Percentiles rank a stretch among this genome's conserved stretches.
Evolutionary conservation across 2,329 filamentous ascomycete species (phyloP).

Genomic region (Botrytis sinoallii): DNA sequence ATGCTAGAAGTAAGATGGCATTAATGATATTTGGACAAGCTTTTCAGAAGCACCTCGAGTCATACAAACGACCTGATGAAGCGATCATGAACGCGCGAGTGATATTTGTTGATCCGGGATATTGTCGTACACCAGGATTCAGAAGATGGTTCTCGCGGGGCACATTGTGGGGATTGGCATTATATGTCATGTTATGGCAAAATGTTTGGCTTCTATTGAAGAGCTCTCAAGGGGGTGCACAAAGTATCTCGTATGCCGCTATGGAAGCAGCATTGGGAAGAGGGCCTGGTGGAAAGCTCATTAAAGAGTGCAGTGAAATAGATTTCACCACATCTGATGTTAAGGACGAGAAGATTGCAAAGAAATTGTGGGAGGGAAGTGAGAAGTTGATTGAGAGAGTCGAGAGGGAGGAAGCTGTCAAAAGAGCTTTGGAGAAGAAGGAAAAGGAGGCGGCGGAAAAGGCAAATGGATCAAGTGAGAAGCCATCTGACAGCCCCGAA

Average conservation of each 20-base stretch:
- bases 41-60: slow-evolving; percentile 87
- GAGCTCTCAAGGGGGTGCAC: slow-evolving; percentile 76
- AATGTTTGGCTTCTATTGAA: slow-evolving; percentile 88
- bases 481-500: slow-evolving; percentile 35
- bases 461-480: slow-evolving; percentile 27
- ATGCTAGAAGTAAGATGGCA: slow-evolving; percentile 69
- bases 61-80: slow-evolving; percentile 80
- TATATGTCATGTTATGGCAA: slow-evolving; percentile 76
- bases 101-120: slow-evolving; percentile 82
- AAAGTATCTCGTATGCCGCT: slow-evolving; percentile 79
- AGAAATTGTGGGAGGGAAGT: slow-evolving; percentile 86
- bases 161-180: slow-evolving; percentile 70
- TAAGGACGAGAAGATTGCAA: slow-evolving; percentile 72
- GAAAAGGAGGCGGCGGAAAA: slow-evolving; percentile 39
- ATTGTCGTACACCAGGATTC: slow-evolving; percentile 80
- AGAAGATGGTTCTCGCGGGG: slow-evolving; percentile 84
- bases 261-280: slow-evolving; percentile 75
- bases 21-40: slow-evolving; percentile 85
- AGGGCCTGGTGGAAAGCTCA: slow-evolving; percentile 63
- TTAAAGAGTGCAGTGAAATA: slow-evolving; percentile 86
- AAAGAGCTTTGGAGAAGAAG: slow-evolving; percentile 41
- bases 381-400: slow-evolving; percentile 77
- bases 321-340: slow-evolving; percentile 71
- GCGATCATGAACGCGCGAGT: slow-evolving; percentile 80
- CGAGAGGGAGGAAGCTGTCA: slow-evolving; percentile 74